Conservation (phyloP, 768 basidiomycete species). For the Kwoniella dejecticola region DNA sequence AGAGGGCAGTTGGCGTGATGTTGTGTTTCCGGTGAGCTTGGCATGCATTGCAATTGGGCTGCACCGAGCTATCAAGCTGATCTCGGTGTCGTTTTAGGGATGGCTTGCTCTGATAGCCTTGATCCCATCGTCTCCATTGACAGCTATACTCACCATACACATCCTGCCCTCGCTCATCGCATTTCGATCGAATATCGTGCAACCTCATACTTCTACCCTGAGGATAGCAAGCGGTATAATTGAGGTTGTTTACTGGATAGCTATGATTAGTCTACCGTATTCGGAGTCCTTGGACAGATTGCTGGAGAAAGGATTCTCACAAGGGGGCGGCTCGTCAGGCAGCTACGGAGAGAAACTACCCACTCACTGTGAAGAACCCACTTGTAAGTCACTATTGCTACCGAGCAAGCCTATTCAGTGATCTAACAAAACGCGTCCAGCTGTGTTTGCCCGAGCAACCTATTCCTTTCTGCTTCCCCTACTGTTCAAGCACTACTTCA, state of each 20-base stretch:
- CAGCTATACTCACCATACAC: constrained; percentile 33
- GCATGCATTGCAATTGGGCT: not conserved
- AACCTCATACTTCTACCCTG: constrained; percentile 13
- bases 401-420: not conserved
- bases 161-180: constrained; percentile 41
- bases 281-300: constrained; percentile 36
- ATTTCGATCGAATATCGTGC: constrained; percentile 26
- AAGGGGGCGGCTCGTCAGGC: constrained; percentile 43
- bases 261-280: constrained; percentile 46
- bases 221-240: constrained; percentile 27
- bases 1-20: constrained; percentile 22
- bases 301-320: constrained; percentile 33
- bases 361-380: constrained; percentile 45
- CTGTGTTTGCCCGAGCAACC: constrained; percentile 43
- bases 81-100: constrained; percentile 19
- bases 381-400: constrained; percentile 28
- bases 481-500: constrained; percentile 45
- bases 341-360: constrained; percentile 35
- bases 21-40: constrained; percentile 38
- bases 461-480: constrained; percentile 51
- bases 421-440: constrained; percentile 10
- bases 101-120: constrained; percentile 33
- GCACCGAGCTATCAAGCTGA: constrained; percentile 2
- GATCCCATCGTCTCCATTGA: constrained; percentile 24
- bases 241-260: constrained; percentile 38